Evolutionary conservation across 148 eudicot genomes (phyloP).

Genomic region (Rhododendron vialii): DNA sequence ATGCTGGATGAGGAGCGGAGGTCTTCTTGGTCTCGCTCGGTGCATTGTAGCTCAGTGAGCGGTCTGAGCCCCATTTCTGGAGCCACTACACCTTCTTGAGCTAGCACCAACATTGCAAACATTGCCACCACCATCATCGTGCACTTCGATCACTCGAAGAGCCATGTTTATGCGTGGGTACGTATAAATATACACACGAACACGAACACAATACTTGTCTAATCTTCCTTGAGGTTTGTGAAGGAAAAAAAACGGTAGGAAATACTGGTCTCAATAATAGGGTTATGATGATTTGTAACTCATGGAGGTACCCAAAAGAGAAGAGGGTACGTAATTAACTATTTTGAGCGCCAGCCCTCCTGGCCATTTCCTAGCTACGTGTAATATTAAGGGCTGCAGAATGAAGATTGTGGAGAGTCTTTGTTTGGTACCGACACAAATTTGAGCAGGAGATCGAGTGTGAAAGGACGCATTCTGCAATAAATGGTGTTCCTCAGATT

Average conservation of each 20-base stretch:
- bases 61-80: no score
- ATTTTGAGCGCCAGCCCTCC: no score
- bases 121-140: not conserved
- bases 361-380: no score
- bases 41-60: no score
- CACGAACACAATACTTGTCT: not conserved
- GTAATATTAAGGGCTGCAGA: not conserved
- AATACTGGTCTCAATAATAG: no score
- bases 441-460: not conserved
- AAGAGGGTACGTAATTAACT: not conserved
- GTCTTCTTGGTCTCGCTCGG: no score
- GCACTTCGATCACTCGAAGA: not conserved
- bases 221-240: not conserved
- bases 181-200: not conserved
- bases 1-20: no score
- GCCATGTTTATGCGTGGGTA: not conserved
- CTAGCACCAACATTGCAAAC: not conserved
- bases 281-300: not conserved
- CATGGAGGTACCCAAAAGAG: not conserved
- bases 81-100: not conserved
- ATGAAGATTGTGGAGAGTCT: not conserved
- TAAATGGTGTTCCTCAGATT: not conserved
- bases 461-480: not conserved
- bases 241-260: not conserved
- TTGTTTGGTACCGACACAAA: not conserved